Conservation (phyloP, 768 basidiomycete genomes). For the Tephrocybe sp. region DNA sequence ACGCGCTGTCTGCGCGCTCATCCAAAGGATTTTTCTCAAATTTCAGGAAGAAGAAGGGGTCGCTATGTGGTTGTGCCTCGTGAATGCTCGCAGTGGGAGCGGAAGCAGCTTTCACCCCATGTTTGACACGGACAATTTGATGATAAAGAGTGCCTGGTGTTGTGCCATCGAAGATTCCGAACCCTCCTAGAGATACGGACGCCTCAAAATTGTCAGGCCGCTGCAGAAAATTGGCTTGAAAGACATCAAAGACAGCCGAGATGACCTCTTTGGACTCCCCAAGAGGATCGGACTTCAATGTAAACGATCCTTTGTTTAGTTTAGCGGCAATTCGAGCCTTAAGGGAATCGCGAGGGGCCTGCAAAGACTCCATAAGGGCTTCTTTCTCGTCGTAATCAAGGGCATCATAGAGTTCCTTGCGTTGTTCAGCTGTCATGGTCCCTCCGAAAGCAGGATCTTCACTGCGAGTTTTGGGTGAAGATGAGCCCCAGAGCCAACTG, state of each 20-base stretch:
- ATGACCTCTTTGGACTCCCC: conserved; percentile 67
- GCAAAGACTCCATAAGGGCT: conserved; percentile 66
- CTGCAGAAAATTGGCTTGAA: conserved; percentile 82
- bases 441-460: conserved; percentile 62
- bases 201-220: conserved; percentile 86
- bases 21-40: conserved; percentile 93
- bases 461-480: conserved; percentile 29
- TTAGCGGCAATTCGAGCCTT: conserved; percentile 74
- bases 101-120: conserved; percentile 14
- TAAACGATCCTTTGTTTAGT: conserved; percentile 86
- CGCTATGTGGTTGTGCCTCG: conserved; percentile 27
- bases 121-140: conserved; percentile 82
- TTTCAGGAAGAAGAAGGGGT: conserved; percentile 86
- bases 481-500: conserved; percentile 85
- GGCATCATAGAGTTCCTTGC: conserved; percentile 84
- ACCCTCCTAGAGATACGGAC: conserved; percentile 79
- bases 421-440: conserved; percentile 86
- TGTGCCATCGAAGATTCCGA: conserved; percentile 92
- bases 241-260: conserved; percentile 83
- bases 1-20: conserved; percentile 85
- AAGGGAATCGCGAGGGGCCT: conserved; percentile 76
- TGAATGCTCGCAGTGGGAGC: conserved; percentile 9
- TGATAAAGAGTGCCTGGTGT: conserved; percentile 75
- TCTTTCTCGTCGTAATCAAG: conserved; percentile 92
- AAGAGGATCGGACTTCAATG: conserved; percentile 76